These are phyloP conservation scores for Cercospora sojina DNA, from an alignment of 2,329 filamentous ascomycete species.

Conservation along the genomic window DNA sequence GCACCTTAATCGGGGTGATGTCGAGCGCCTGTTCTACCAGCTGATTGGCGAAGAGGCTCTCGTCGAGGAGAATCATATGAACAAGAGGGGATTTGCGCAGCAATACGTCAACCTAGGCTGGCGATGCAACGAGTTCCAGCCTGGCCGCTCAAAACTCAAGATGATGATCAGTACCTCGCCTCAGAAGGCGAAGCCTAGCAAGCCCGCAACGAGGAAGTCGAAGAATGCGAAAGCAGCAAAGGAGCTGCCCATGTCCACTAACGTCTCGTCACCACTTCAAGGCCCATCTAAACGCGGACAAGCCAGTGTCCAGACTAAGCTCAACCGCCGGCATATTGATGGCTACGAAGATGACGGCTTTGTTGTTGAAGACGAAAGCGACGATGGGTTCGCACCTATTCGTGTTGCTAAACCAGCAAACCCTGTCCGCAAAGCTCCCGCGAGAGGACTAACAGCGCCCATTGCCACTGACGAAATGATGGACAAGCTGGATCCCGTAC, in stretches of 20 bases:
- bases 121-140: slow-evolving; percentile 50
- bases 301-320: slow-evolving; percentile 28
- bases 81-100: slow-evolving; percentile 62
- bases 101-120: slow-evolving; percentile 63
- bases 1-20: slow-evolving; percentile 68
- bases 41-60: slow-evolving; percentile 74
- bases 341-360: slow-evolving; percentile 41
- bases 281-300: slow-evolving; percentile 44
- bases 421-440: slow-evolving; percentile 35
- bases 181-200: slow-evolving; percentile 33
- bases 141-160: slow-evolving; percentile 47
- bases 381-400: slow-evolving; percentile 48
- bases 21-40: slow-evolving; percentile 79
- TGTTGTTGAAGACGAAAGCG: slow-evolving; percentile 37
- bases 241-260: slow-evolving; percentile 61
- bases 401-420: slow-evolving; percentile 39
- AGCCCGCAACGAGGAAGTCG: slow-evolving; percentile 37
- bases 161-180: slow-evolving; percentile 52
- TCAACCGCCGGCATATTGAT: slow-evolving; percentile 33
- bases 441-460: slow-evolving; percentile 53
- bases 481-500: slow-evolving; percentile 56
- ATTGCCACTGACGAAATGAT: slow-evolving; percentile 59
- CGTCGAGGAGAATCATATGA: slow-evolving; percentile 55
- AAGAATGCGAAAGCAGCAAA: slow-evolving; percentile 40
- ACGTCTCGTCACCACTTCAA: slow-evolving; percentile 64